Percentiles rank a stretch among this genome's conserved stretches.
phyloP scores from a whole-genome alignment of 768 basidiomycete species.

The Lactarius trivialis region DNA sequence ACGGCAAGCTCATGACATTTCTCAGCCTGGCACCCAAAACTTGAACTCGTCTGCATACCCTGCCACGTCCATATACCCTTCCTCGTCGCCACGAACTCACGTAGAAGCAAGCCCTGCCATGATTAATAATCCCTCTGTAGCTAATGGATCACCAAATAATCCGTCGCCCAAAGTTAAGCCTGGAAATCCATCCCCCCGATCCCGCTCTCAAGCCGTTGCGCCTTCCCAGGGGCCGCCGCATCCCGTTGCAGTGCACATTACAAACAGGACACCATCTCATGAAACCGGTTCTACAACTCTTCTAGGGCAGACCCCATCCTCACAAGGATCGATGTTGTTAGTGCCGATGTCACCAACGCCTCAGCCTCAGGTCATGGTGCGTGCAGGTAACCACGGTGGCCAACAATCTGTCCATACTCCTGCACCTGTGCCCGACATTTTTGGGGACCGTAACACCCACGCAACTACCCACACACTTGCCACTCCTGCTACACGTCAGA shows the following conservation, averaged over 20 bases:
- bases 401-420: slow-evolving; percentile 5
- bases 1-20: slow-evolving; percentile 16
- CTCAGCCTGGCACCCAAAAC: slow-evolving; percentile 19
- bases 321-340: slow-evolving; percentile 18
- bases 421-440: not conserved
- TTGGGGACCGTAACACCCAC: slow-evolving; percentile 3
- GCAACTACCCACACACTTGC: not conserved
- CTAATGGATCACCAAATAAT: slow-evolving; percentile 18
- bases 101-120: slow-evolving; percentile 17
- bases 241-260: slow-evolving; percentile 9
- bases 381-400: not conserved
- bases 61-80: slow-evolving; percentile 19
- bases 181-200: slow-evolving; percentile 22
- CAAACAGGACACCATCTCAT: slow-evolving; percentile 21
- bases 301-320: slow-evolving; percentile 22
- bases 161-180: slow-evolving; percentile 17
- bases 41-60: slow-evolving; percentile 19
- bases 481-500: slow-evolving; percentile 9
- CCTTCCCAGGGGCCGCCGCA: slow-evolving; percentile 12
- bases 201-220: slow-evolving; percentile 12
- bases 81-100: slow-evolving; percentile 13
- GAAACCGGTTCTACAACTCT: slow-evolving; percentile 24
- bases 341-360: slow-evolving; percentile 9
- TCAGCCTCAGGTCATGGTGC: slow-evolving; percentile 11
- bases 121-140: slow-evolving; percentile 11